phyloP scores from a whole-genome alignment of 1,139 yeast genomes.

The Protomyces lactucae-debilis region DNA sequence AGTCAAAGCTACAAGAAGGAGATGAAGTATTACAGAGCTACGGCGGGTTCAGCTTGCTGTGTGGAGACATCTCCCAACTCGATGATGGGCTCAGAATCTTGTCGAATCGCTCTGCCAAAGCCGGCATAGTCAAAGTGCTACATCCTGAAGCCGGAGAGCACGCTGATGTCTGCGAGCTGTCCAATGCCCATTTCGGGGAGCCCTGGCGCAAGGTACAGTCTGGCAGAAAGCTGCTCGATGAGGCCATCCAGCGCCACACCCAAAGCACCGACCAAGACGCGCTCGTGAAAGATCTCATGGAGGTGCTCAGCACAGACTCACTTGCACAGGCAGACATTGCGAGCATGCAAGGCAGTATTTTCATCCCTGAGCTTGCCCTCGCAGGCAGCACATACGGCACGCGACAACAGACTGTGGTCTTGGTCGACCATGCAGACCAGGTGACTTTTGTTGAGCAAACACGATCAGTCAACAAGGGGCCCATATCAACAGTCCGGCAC shows the following conservation, averaged over 20 bases:
- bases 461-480: background rate
- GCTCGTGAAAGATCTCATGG: conserved; percentile 52
- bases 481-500: background rate
- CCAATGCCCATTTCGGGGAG: conserved; percentile 56
- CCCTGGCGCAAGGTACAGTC: conserved; percentile 69
- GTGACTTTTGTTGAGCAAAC: conserved; percentile 47
- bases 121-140: background rate
- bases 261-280: conserved; percentile 39
- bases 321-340: conserved; percentile 39
- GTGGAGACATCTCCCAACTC: conserved; percentile 50
- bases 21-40: conserved; percentile 38
- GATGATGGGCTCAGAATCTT: conserved; percentile 38
- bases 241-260: conserved; percentile 41
- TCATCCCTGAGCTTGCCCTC: conserved; percentile 40
- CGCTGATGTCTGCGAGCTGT: conserved; percentile 49
- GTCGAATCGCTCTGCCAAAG: conserved; percentile 35
- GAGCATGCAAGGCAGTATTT: conserved; percentile 57
- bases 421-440: conserved; percentile 51
- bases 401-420: conserved; percentile 75
- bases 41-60: conserved; percentile 81
- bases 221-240: conserved; percentile 49
- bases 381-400: conserved; percentile 60
- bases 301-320: conserved; percentile 50
- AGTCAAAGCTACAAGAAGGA: conserved; percentile 38
- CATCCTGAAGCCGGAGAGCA: background rate